Conservation (phyloP, 805 yeast genomes). For the Saturnispora quitensis region DNA sequence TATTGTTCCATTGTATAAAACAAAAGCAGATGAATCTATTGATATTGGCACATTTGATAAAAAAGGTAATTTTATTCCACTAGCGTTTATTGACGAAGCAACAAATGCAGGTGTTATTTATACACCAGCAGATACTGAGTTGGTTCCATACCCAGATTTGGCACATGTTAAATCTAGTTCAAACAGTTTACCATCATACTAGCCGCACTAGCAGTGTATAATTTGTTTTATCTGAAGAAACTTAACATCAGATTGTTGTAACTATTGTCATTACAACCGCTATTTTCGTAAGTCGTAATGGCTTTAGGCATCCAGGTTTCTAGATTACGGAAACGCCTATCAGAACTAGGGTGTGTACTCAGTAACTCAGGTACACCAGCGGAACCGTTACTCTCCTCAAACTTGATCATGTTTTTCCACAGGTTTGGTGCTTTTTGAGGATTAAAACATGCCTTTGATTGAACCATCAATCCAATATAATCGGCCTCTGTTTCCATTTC, state of each 20-base stretch:
- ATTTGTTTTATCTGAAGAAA: neutral
- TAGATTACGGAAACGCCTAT: slow-evolving; percentile 63
- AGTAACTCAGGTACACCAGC: slow-evolving; percentile 46
- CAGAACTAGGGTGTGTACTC: slow-evolving; percentile 84
- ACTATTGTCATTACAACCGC: slow-evolving; percentile 28
- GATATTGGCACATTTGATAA: slow-evolving; percentile 2
- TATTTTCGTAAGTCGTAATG: slow-evolving; percentile 32
- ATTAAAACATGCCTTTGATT: slow-evolving; percentile 84
- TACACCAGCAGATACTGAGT: neutral
- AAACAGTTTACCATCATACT: slow-evolving; percentile 1
- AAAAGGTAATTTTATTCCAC: neutral
- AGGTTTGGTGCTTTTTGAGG: slow-evolving; percentile 64
- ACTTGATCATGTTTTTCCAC: slow-evolving; percentile 73
- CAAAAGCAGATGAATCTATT: neutral
- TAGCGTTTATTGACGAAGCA: neutral
- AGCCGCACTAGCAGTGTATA: neutral
- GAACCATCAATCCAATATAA: slow-evolving; percentile 82
- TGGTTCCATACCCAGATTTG: neutral
- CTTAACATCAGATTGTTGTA: neutral
- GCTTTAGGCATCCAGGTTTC: slow-evolving; percentile 57
- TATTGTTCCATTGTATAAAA: neutral
- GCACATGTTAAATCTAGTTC: neutral
- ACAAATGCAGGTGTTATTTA: neutral
- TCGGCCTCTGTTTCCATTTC: slow-evolving; percentile 97
- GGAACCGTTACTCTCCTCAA: slow-evolving; percentile 32